Conservation (phyloP, 345 rosid species). For the Dimocarpus longan region DNA sequence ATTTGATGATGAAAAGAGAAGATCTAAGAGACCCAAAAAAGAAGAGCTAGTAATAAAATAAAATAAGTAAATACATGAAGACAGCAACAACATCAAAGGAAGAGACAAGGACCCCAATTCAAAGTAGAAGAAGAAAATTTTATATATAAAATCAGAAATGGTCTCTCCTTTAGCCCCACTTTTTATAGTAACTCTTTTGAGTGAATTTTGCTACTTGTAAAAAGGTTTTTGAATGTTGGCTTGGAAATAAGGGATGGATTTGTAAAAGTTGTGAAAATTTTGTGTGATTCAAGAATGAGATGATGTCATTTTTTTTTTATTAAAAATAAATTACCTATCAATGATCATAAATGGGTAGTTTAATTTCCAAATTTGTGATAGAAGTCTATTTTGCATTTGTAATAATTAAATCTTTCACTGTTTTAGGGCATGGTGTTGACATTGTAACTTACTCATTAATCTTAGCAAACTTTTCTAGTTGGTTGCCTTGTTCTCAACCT, state of each 20-base stretch:
- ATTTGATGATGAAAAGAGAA: background rate
- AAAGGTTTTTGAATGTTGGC: conserved; percentile 7
- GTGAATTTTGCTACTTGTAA: conserved; percentile 18
- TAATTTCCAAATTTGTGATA: background rate
- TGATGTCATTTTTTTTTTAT: background rate
- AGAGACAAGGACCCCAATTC: conserved; percentile 27
- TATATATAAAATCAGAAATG: conserved; percentile 7
- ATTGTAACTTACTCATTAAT: background rate
- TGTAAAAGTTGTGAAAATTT: conserved; percentile 9
- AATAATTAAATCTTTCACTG: background rate
- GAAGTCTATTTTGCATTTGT: background rate
- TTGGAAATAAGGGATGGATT: conserved; percentile 25
- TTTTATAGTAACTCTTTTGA: conserved; percentile 19
- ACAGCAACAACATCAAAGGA: conserved; percentile 32
- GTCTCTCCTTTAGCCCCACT: conserved; percentile 22
- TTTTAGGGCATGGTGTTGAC: background rate
- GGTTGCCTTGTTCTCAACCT: background rate
- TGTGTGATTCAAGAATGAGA: background rate
- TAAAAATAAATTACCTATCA: background rate
- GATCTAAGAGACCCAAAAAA: conserved; percentile 1
- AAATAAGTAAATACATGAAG: conserved; percentile 8
- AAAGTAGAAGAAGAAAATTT: background rate
- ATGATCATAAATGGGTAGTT: background rate
- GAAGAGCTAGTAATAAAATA: background rate
- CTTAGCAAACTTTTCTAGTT: background rate